Conservation (phyloP, 73 alveolate species). For the Urostyla sp. region DNA sequence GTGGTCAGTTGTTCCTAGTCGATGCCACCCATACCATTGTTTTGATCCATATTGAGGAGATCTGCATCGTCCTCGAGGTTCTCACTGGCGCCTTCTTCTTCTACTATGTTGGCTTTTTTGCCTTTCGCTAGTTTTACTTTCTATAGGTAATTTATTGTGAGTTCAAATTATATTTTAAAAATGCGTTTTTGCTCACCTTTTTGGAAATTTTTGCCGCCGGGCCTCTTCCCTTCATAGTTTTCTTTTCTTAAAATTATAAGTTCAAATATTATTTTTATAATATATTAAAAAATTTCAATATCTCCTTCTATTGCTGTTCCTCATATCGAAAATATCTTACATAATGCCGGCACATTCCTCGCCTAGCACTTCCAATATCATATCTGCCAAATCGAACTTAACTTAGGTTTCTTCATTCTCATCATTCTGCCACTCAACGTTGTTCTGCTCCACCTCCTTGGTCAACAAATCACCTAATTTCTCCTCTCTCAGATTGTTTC, state of each 20-base stretch:
- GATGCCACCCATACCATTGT: constrained; percentile 54
- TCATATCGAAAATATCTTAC: neutral
- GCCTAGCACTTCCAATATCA: constrained; percentile 60
- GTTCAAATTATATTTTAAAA: neutral
- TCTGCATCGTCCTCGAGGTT: constrained; percentile 63
- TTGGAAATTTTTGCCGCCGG: constrained; percentile 27
- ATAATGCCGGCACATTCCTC: constrained; percentile 51
- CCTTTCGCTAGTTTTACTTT: constrained; percentile 27
- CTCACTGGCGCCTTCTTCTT: constrained; percentile 64
- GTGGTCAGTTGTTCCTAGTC: constrained; percentile 65
- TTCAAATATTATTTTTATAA: constrained; percentile 8
- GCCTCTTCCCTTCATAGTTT: no score
- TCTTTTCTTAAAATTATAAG: neutral
- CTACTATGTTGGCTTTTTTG: constrained; percentile 26
- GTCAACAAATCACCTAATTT: constrained; percentile 56
- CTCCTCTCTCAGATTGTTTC: constrained; percentile 59
- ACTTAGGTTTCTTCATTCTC: constrained; percentile 72
- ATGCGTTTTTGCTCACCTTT: constrained; percentile 42
- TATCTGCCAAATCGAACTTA: constrained; percentile 75
- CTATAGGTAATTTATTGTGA: neutral
- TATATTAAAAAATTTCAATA: no score
- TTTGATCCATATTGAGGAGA: constrained; percentile 64
- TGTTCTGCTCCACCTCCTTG: constrained; percentile 61
- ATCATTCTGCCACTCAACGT: constrained; percentile 65
- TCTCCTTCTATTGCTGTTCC: no score